A percentile compares a stretch with the other conserved stretches of the same genome.
These are phyloP conservation scores for Leccinum olivaceopallidum DNA, from an alignment of 768 basidiomycete genomes.

Conservation along the genomic window DNA sequence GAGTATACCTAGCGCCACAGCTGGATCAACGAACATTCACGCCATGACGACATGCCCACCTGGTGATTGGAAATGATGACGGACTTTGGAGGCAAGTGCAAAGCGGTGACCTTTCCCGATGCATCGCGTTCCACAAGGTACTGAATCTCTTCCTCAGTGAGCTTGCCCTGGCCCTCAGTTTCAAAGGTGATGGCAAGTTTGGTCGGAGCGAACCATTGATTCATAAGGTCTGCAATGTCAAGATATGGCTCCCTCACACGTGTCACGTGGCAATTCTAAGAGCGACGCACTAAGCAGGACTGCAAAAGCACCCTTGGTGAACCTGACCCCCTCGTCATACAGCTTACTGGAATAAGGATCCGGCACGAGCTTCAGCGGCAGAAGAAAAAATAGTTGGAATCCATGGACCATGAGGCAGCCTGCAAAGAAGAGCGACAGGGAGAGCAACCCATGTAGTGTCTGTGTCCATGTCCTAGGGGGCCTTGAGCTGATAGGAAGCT, in stretches of 20 bases:
- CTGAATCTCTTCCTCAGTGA: constrained; percentile 60
- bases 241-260: not conserved
- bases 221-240: constrained; percentile 61
- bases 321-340: constrained; percentile 71
- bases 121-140: constrained; percentile 55
- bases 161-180: constrained; percentile 60
- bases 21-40: constrained; percentile 6
- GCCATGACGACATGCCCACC: constrained; percentile 41
- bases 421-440: constrained; percentile 56
- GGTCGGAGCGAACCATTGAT: constrained; percentile 82
- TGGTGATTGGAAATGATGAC: constrained; percentile 94
- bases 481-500: constrained; percentile 54
- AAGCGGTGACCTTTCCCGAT: constrained; percentile 53
- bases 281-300: constrained; percentile 62
- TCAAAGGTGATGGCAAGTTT: constrained; percentile 73
- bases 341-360: constrained; percentile 50
- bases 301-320: constrained; percentile 84
- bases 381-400: constrained; percentile 69
- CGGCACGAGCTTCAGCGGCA: constrained; percentile 69
- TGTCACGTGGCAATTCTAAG: not conserved
- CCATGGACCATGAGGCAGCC: constrained; percentile 71
- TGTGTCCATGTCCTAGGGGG: constrained; percentile 55
- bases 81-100: constrained; percentile 76
- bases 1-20: constrained; percentile 55
- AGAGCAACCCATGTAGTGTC: constrained; percentile 49